These are phyloP conservation scores for Vitis labrusca DNA, from an alignment of 164 flowering plant species.

Conservation along the genomic window DNA sequence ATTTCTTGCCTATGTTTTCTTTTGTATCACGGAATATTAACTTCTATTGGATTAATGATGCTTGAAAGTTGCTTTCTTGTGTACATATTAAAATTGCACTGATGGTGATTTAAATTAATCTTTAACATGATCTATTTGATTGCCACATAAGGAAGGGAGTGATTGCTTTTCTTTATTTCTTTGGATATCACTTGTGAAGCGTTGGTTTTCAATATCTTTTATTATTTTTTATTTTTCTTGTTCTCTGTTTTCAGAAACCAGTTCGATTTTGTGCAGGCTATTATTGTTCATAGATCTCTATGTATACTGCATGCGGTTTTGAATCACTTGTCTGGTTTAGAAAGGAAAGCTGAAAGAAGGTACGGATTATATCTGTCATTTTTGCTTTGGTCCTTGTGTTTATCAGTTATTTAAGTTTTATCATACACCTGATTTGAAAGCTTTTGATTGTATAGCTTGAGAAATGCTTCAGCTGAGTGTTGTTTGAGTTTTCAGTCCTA, in stretches of 20 bases:
- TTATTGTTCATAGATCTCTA: constrained; percentile 54
- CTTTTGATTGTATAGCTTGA: too few species aligned
- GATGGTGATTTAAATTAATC: background rate
- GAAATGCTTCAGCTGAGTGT: too few species aligned
- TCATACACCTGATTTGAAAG: too few species aligned
- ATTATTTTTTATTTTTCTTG: background rate
- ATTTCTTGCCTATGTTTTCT: too few species aligned
- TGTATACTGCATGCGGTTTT: constrained; percentile 52
- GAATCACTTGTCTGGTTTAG: constrained; percentile 33
- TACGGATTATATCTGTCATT: constrained; percentile 14
- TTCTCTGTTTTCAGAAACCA: background rate
- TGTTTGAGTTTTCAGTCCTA: too few species aligned
- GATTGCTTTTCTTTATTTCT: background rate
- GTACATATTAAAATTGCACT: too few species aligned
- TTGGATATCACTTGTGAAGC: background rate
- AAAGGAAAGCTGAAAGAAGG: constrained; percentile 42
- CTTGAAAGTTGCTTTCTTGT: too few species aligned
- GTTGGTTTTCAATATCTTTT: background rate
- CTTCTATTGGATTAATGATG: too few species aligned
- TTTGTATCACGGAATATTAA: too few species aligned
- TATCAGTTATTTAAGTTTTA: background rate
- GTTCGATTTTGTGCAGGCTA: constrained; percentile 43
- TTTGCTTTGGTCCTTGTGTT: background rate
- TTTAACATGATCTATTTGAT: background rate
- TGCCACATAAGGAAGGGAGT: background rate